A percentile compares a stretch with the other conserved stretches of the same genome.
phyloP scores from a whole-genome alignment of 2,329 filamentous ascomycete species.

The Hypoxylon sp. region DNA sequence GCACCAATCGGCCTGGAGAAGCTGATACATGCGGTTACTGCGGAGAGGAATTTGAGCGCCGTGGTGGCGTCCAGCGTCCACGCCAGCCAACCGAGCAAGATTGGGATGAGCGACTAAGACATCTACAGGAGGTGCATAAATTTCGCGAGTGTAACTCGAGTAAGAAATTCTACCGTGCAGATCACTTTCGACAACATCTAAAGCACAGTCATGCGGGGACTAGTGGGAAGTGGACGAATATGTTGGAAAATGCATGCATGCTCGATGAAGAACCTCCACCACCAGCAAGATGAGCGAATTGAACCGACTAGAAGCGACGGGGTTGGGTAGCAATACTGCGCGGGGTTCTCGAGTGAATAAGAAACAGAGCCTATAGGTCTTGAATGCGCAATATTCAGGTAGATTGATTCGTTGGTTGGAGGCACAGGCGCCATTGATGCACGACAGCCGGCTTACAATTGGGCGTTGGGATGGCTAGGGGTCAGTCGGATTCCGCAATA shows the following conservation, averaged over 20 bases:
- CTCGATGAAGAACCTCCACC: constrained; percentile 82
- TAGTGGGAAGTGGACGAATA: constrained; percentile 99
- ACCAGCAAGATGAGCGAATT: constrained; percentile 55
- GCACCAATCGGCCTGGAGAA: constrained; percentile 74
- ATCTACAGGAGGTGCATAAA: constrained; percentile 93
- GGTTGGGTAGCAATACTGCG: constrained; percentile 48
- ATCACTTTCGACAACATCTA: constrained; percentile 97
- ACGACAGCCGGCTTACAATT: constrained; percentile 37
- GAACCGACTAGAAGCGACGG: constrained; percentile 32
- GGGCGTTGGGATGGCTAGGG: constrained; percentile 34
- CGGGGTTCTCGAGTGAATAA: constrained; percentile 36
- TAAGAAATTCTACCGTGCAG: constrained; percentile 97
- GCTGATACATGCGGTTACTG: constrained; percentile 94
- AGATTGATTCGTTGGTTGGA: constrained; percentile 42
- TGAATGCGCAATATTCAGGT: constrained; percentile 35
- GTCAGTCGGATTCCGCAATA: constrained; percentile 28
- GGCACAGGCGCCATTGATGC: constrained; percentile 37
- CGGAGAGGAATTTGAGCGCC: constrained; percentile 84
- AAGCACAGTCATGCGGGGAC: constrained; percentile 98
- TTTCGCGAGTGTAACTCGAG: constrained; percentile 98
- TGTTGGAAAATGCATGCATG: constrained; percentile 97
- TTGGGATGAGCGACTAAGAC: constrained; percentile 88
- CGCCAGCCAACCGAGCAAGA: constrained; percentile 80
- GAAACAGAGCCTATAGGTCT: constrained; percentile 32
- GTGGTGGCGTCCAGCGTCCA: constrained; percentile 60